Base-by-base conservation (phyloP, 2,329 filamentous ascomycete genomes). In the Cladophialophora immunda region DNA sequence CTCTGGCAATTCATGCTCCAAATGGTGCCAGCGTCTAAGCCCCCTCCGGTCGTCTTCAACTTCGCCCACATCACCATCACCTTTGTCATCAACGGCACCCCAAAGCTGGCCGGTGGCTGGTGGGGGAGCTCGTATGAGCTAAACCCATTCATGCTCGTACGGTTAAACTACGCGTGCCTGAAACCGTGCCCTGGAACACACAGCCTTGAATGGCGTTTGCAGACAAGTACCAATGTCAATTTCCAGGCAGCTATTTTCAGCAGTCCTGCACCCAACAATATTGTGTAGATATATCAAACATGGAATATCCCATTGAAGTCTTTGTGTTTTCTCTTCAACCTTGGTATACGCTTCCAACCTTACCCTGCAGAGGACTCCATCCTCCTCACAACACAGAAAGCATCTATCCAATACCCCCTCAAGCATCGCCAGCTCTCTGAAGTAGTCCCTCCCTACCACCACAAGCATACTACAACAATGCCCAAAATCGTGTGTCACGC, bases 401-500 rank as follows among this genome's bases (percentile, higher is more conserved):
- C 27, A 6, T 4, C 19, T 7, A 1, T 50, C 9, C 19, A 27
- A 4, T 25, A 15, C 45, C 1, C 11, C 9, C 11, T 25, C 27
- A 27, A 27, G 27, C 7, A 32, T 1, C 19, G n/a, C 53, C 5
- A 55, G 6, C 13, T 38, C 17, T 45, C 11, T n/a, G 6, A 25
- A 19, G 19, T 6, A 19, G 32, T 7, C 41, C 9, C 32, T 32
- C 32, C 19, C 15, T 6, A 15, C 52, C 4, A 15, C 52, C 2
- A 29, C 4, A 29, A 36, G 50, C n/a, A 32, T 1, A 9, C 41
- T n/a, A n/a, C 38, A n/a, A 62, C 22, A 57, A 64, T 57, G 62
- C 30, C 34, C 15, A 54, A 60, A 11, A 64, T 58, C 17, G 30
- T 59, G 25, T 70, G 68, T 60, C 52, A 67, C 47, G 58, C 68